Evolutionary conservation across 768 basidiomycete genomes (phyloP).

Genomic region (Clathrus columnatus): DNA sequence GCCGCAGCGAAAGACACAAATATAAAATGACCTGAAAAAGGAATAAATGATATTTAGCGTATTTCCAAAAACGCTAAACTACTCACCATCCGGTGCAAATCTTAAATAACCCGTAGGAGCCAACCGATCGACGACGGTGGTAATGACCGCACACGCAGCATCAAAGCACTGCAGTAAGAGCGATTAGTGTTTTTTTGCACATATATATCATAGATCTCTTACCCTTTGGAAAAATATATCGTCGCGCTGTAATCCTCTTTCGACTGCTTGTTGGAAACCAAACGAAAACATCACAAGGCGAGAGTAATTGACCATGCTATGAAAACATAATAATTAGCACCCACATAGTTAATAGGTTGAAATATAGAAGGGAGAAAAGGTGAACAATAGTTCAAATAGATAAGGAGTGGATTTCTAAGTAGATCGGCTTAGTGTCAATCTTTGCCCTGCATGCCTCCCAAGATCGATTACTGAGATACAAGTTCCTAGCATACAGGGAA

Average conservation of each 20-base stretch:
- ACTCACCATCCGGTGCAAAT: slow-evolving; percentile 38
- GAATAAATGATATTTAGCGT: background rate
- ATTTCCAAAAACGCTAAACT: background rate
- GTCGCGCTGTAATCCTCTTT: slow-evolving; percentile 30
- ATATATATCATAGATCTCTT: too few relatives aligned
- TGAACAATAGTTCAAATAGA: too few relatives aligned
- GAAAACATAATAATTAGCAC: background rate
- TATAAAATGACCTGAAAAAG: slow-evolving; percentile 16
- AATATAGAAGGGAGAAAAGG: too few relatives aligned
- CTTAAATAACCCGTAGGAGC: slow-evolving; percentile 47
- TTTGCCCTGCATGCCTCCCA: too few relatives aligned
- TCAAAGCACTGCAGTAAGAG: slow-evolving; percentile 33
- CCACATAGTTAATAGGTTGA: too few relatives aligned
- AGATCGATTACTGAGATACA: too few relatives aligned
- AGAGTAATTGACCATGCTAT: slow-evolving; percentile 44
- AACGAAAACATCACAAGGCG: slow-evolving; percentile 48
- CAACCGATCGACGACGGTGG: slow-evolving; percentile 41
- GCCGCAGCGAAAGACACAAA: slow-evolving; percentile 49
- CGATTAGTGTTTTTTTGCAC: too few relatives aligned
- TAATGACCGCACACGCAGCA: slow-evolving; percentile 49
- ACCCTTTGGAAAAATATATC: slow-evolving; percentile 33
- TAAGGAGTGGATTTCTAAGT: too few relatives aligned
- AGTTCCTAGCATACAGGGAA: too few relatives aligned
- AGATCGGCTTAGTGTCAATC: too few relatives aligned
- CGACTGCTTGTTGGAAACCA: slow-evolving; percentile 42